A percentile compares a stretch with the other conserved stretches of the same genome.
Conservation (phyloP, 176 grass and related monocot genomes). For the Poa annua region DNA sequence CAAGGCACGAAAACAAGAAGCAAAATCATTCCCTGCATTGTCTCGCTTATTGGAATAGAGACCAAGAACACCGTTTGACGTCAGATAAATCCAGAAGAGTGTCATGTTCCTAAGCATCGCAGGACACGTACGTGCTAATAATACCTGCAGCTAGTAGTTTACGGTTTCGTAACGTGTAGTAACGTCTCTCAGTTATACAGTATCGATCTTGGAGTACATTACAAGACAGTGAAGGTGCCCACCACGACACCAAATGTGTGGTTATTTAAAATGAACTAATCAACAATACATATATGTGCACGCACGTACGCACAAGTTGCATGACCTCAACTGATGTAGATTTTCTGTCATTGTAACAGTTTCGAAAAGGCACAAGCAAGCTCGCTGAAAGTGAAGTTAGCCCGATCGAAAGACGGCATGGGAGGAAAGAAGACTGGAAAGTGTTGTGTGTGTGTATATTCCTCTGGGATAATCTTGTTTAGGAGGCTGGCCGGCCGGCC, state of each 20-base stretch:
- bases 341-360: background rate
- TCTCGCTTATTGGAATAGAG: too few relatives aligned
- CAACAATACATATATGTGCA: background rate
- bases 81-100: background rate
- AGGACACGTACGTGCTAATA: background rate
- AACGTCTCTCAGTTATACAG: background rate
- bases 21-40: too few relatives aligned
- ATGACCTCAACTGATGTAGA: background rate
- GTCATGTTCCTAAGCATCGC: background rate
- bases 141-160: too few relatives aligned
- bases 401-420: background rate
- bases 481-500: background rate
- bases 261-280: background rate
- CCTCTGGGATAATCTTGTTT: slow-evolving; percentile 39
- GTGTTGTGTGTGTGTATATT: background rate
- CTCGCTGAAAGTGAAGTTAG: background rate
- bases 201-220: background rate
- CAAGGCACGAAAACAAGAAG: too few relatives aligned
- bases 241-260: background rate
- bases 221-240: background rate
- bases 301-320: background rate
- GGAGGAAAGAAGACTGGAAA: background rate
- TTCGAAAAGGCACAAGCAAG: background rate
- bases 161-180: background rate
- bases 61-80: background rate